Base-by-base conservation (phyloP, 805 yeast species). In the Blastobotrys terrestris region DNA sequence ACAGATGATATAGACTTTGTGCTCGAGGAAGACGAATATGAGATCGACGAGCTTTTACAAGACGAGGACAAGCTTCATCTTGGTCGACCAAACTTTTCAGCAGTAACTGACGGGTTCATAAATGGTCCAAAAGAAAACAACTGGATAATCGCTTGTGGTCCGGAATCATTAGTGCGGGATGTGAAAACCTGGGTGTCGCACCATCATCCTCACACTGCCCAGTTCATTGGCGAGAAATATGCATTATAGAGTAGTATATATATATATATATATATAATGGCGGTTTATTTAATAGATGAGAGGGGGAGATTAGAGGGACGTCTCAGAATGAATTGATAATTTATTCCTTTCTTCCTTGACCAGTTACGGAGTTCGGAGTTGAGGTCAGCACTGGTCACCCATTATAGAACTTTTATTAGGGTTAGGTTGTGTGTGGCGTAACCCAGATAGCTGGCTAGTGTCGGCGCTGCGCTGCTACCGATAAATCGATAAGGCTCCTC, bases 121-220 rank as follows among this genome's bases (percentile, higher is more conserved):
- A 48, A 31, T 69, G 68, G 31, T 65, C 63, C 20, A 55, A 39
- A 46, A 14, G 42, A 45, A 3, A 31, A 51, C 6, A 48, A 81
- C 1, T 87, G 92, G 91, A 94, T 87, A 14, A 72, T 88, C n/a
- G 87, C 89, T 4, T 94, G 95, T 2, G 96, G 96, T 0, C 96
- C 96, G 0, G 72, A 72, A 40, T 84, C 84, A 0, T 70, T 88
- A 55, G 92, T 88, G 13, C 77, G 81, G 53, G 86, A 84, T 57
- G 87, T 87, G 3, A 76, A 80, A 60, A 71, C 82, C 31, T 88
- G 94, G 91, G 89, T 95, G 1, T 75, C 76, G 15, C 87, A 61
- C 83, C 85, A 63, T 90, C 91, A 0, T 74, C 44, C 57, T 15
- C 22, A 45, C 39, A 26, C 35, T 3, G 20, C 16, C 20, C 48